Percentiles rank a stretch among this genome's conserved stretches.
Evolutionary conservation across 257 asterid species (phyloP).

Genomic region (Datura wrightii): DNA sequence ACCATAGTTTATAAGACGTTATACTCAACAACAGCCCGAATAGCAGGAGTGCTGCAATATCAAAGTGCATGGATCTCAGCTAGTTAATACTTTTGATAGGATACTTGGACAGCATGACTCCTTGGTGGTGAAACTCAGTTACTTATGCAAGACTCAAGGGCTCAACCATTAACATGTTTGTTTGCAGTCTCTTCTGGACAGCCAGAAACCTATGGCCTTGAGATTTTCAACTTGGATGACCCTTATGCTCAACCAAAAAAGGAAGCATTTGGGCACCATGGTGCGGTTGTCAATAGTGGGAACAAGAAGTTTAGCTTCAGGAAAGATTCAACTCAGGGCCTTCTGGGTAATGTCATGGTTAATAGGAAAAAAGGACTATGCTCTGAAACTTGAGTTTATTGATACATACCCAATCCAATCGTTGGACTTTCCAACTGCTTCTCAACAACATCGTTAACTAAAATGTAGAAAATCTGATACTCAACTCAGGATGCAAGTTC

Average conservation of each 20-base stretch:
- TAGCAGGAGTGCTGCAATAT: conserved; percentile 18
- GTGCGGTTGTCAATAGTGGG: neutral
- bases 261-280: conserved; percentile 6
- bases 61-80: neutral
- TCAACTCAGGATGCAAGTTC: conserved; percentile 13
- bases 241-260: neutral
- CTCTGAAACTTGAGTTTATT: conserved; percentile 17
- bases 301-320: conserved; percentile 21
- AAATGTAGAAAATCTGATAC: neutral
- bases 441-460: neutral
- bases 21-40: neutral
- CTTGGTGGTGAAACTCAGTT: neutral
- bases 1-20: neutral
- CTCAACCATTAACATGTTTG: conserved; percentile 13
- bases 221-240: neutral
- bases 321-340: neutral
- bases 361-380: neutral
- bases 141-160: neutral
- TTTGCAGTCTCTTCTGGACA: neutral
- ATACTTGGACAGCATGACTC: conserved; percentile 3
- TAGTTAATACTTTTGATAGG: conserved; percentile 3
- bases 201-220: conserved; percentile 2
- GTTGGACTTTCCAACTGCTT: conserved; percentile 11
- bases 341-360: conserved; percentile 1
- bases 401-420: neutral